Conservation (phyloP, 768 basidiomycete species). For the Chalciporus piperatus region DNA sequence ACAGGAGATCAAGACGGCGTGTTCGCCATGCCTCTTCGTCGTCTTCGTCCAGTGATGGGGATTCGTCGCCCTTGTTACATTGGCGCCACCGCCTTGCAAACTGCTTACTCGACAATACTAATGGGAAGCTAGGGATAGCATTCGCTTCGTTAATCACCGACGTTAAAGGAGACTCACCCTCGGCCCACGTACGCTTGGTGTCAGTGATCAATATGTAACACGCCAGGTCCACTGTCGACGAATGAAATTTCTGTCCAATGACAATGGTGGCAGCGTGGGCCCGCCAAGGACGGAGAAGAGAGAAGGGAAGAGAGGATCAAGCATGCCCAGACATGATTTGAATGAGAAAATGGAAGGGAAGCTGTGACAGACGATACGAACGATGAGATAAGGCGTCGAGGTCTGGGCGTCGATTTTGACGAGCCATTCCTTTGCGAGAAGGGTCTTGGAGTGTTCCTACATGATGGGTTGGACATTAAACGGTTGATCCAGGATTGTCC, state of each 20-base stretch:
- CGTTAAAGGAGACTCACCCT: conserved; percentile 46
- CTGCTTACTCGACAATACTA: conserved; percentile 55
- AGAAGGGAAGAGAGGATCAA: not conserved
- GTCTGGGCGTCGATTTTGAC: conserved; percentile 58
- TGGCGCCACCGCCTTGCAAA: conserved; percentile 69
- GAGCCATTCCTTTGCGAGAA: conserved; percentile 73
- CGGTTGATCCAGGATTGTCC: not conserved
- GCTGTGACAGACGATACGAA: conserved; percentile 37
- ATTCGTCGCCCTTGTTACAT: conserved; percentile 44
- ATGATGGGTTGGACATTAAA: not conserved
- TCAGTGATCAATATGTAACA: conserved; percentile 70
- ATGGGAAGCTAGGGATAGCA: conserved; percentile 12
- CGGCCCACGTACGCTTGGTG: conserved; percentile 70
- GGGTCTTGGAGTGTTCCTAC: conserved; percentile 54
- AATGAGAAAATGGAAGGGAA: conserved; percentile 5
- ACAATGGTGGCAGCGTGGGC: conserved; percentile 4
- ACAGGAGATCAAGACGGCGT: conserved; percentile 50
- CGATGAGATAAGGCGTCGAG: conserved; percentile 70
- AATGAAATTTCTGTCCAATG: conserved; percentile 57
- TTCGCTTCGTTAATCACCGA: conserved; percentile 22
- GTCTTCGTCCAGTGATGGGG: conserved; percentile 27
- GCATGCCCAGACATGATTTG: not conserved
- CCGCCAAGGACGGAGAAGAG: not conserved
- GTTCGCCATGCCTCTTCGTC: conserved; percentile 66
- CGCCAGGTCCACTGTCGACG: conserved; percentile 51